Base-by-base conservation (phyloP, 148 eudicot species). In the Drosera capensis region DNA sequence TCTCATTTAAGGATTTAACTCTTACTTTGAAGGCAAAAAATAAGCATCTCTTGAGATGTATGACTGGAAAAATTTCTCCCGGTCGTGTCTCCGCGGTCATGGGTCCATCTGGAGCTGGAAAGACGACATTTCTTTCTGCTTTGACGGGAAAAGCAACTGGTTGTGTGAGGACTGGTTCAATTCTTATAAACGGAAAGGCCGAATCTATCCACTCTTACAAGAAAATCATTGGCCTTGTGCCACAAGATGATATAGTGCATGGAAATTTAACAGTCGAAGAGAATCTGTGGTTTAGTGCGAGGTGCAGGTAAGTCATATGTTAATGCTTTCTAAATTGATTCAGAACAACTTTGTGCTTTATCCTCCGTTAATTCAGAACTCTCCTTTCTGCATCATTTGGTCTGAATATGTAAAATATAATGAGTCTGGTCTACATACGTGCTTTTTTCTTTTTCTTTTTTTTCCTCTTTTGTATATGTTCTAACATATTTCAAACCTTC, bases 21-120 rank as follows among this genome's bases (percentile, higher is more conserved):
- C 82, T 79, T 46, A 75, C 76, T 8, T 52, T 75, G 51, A 79
- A 69, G 56, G 87, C 78, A 19, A 79, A 72, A 62, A 64, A 67
- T 20, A 75, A 67, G 67, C 75, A 67, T 66, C 54, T 79, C 19
- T 48, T 79, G 52, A 66, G 79, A 51, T 68, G 74, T 60, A 76
- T 79, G 45, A 69, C 76, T 14, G 87, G 87, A 14, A 79, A 68
- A 50, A 46, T 79, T 18, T 45, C 64, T 46, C 87, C 87, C 42
- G 82, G 87, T 23, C 68, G 72, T 30, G 76, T 79, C 19, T 65
- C 87, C 8, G 87, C 87, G 40, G 79, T 79, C 35, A 79, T 79
- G 87, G 87, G 87, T 13, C 87, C 87, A n/a, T 79, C 87, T 14
- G 87, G 87, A 22, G 87, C 87, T 24, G 87, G 87, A 26, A 79